A percentile compares a stretch with the other conserved stretches of the same genome.
Conservation (phyloP, 176 grass and related monocot genomes). For the Bromus sterilis region DNA sequence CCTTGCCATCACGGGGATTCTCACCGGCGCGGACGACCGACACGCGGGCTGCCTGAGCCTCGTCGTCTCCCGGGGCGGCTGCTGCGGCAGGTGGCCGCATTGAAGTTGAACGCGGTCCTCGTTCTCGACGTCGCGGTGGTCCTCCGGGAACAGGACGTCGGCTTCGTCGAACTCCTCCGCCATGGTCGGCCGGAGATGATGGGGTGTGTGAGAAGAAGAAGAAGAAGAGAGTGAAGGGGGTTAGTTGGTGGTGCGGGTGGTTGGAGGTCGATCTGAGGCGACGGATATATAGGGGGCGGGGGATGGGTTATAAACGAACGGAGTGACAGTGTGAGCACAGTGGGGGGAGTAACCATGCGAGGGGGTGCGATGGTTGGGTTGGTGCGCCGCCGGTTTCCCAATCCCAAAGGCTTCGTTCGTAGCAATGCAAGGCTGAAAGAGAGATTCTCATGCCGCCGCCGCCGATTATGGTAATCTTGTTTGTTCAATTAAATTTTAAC, state of each 20-base stretch:
- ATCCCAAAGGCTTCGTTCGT: no score
- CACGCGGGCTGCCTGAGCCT: neutral
- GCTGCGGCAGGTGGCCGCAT: neutral
- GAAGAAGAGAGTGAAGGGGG: no score
- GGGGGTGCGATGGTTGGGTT: neutral
- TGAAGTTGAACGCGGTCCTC: neutral
- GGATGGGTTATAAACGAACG: no score
- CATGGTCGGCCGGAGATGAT: neutral
- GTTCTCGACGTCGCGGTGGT: neutral
- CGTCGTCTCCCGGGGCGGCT: neutral
- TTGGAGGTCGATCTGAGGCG: neutral
- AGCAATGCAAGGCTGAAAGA: no score
- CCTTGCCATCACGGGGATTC: neutral
- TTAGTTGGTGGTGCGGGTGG: neutral
- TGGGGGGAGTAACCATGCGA: neutral
- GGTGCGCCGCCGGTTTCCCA: neutral
- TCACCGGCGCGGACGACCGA: neutral
- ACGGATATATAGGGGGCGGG: conserved; percentile 28
- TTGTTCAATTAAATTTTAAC: no score
- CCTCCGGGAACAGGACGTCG: conserved; percentile 35
- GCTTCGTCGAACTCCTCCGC: conserved; percentile 31
- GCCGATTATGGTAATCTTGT: no score
- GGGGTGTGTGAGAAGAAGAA: neutral
- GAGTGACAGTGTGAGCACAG: conserved; percentile 24
- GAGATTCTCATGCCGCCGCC: no score